A percentile compares a stretch with the other conserved stretches of the same genome.
Conservation (phyloP, 805 yeast genomes). For the Wickerhamomyces bisporus region DNA sequence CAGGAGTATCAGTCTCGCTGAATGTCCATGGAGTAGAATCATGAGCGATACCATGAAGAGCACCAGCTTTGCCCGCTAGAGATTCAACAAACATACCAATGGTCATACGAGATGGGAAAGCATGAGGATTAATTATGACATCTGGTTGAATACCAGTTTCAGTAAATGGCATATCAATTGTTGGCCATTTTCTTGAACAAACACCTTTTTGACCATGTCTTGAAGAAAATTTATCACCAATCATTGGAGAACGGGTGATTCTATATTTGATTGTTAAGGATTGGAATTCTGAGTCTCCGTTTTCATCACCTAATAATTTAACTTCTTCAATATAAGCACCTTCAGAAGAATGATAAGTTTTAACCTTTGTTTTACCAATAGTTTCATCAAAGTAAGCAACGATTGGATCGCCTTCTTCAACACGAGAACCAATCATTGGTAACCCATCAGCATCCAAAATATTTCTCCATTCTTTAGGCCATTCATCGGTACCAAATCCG, state of each 20-base stretch:
- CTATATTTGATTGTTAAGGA: slow-evolving; percentile 82
- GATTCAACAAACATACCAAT: slow-evolving; percentile 99
- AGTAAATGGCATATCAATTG: slow-evolving; percentile 92
- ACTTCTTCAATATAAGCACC: slow-evolving; percentile 96
- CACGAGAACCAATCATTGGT: slow-evolving; percentile 81
- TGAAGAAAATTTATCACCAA: slow-evolving; percentile 97
- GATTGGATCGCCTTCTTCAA: slow-evolving; percentile 94
- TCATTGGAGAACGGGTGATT: slow-evolving; percentile 84
- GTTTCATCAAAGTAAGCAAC: slow-evolving; percentile 91
- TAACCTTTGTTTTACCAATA: slow-evolving; percentile 82
- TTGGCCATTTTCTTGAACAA: slow-evolving; percentile 97
- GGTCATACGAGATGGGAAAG: slow-evolving; percentile 99
- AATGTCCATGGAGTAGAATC: slow-evolving; percentile 97
- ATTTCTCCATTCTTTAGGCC: slow-evolving; percentile 89
- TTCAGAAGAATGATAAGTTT: slow-evolving; percentile 90
- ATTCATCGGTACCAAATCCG: slow-evolving; percentile 89
- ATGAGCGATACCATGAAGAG: slow-evolving; percentile 94
- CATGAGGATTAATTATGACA: slow-evolving; percentile 96
- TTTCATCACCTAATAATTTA: slow-evolving; percentile 82
- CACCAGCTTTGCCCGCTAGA: slow-evolving; percentile 98
- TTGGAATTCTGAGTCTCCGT: slow-evolving; percentile 72
- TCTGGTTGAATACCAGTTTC: slow-evolving; percentile 97
- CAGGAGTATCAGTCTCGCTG: slow-evolving; percentile 89
- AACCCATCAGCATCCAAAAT: slow-evolving; percentile 89
- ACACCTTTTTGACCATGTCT: slow-evolving; percentile 99